A percentile compares a stretch with the other conserved stretches of the same genome.
Conservation (phyloP, 305 asterid genomes). For the Coffea humblotiana region DNA sequence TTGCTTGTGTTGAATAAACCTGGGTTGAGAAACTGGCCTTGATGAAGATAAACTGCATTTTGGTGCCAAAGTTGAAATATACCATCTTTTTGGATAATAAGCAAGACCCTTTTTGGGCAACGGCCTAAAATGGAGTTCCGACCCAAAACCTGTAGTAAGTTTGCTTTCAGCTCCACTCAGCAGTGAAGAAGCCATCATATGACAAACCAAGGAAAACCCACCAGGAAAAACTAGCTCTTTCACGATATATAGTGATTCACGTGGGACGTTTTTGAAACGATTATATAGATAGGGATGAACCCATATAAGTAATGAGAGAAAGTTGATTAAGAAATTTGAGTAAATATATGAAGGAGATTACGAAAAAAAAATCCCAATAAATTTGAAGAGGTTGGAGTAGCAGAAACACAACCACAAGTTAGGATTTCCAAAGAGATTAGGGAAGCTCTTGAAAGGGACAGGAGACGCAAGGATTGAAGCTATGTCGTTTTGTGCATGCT, state of each 20-base stretch:
- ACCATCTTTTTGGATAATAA: conserved; percentile 14
- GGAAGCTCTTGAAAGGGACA: conserved; percentile 9
- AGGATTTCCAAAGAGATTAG: conserved; percentile 5
- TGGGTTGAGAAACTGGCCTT: conserved; percentile 34
- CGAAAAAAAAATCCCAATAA: not conserved
- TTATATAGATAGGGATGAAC: not conserved
- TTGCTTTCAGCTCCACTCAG: conserved; percentile 36
- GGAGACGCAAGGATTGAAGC: not conserved
- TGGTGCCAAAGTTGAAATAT: conserved; percentile 10
- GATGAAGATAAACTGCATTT: conserved; percentile 33
- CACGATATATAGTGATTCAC: not conserved
- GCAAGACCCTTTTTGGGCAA: conserved; percentile 22
- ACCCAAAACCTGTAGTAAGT: conserved; percentile 23
- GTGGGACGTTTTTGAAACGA: not conserved
- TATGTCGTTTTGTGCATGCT: conserved; percentile 1
- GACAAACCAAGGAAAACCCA: conserved; percentile 4
- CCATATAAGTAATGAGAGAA: too few species aligned
- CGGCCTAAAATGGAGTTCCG: conserved; percentile 25
- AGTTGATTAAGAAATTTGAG: not conserved
- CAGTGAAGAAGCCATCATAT: conserved; percentile 40
- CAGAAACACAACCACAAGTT: conserved; percentile 15
- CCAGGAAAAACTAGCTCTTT: not conserved
- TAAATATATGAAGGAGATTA: not conserved
- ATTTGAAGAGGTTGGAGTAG: not conserved
- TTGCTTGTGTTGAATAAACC: conserved; percentile 39